These are phyloP conservation scores for Fusarium pseudocircinatum DNA, from an alignment of 2,329 filamentous ascomycete genomes.

Conservation along the genomic window DNA sequence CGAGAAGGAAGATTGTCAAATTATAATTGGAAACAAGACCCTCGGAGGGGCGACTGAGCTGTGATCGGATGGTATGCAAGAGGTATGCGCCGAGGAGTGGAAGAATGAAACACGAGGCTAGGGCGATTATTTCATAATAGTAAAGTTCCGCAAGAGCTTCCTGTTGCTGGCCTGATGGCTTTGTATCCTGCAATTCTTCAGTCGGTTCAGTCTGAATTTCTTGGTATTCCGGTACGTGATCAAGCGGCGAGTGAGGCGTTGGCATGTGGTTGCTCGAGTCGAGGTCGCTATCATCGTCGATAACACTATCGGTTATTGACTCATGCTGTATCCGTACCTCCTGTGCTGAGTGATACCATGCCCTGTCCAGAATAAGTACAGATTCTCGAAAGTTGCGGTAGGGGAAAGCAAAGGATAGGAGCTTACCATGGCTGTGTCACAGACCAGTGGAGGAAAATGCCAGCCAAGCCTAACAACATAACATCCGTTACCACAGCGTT, in stretches of 20 bases:
- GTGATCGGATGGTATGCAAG: constrained; percentile 80
- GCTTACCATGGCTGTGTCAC: constrained; percentile 87
- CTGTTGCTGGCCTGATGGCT: constrained; percentile 40
- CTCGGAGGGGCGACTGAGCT: constrained; percentile 84
- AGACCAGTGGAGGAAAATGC: constrained; percentile 91
- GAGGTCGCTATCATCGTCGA: constrained; percentile 58
- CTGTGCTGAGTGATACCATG: constrained; percentile 78
- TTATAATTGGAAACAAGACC: constrained; percentile 93
- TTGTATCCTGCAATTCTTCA: constrained; percentile 17
- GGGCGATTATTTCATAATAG: constrained; percentile 76
- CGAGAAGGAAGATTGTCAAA: constrained; percentile 87
- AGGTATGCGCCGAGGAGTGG: constrained; percentile 84
- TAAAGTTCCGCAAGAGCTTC: constrained; percentile 72
- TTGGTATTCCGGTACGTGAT: constrained; percentile 58
- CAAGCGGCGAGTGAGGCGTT: constrained; percentile 43
- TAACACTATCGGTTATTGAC: constrained; percentile 50
- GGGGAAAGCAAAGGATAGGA: background rate
- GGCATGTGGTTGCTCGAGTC: constrained; percentile 44
- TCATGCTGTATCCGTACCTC: constrained; percentile 66
- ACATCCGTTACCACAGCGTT: constrained; percentile 85
- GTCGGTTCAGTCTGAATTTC: constrained; percentile 30
- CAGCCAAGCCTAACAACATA: constrained; percentile 80
- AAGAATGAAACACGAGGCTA: constrained; percentile 81
- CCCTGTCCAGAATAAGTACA: constrained; percentile 29
- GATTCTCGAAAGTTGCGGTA: background rate